A percentile compares a stretch with the other conserved stretches of the same genome.
Evolutionary conservation across 1,284 basidiomycete genomes (phyloP).

Genomic region (Phlebopus sp.): DNA sequence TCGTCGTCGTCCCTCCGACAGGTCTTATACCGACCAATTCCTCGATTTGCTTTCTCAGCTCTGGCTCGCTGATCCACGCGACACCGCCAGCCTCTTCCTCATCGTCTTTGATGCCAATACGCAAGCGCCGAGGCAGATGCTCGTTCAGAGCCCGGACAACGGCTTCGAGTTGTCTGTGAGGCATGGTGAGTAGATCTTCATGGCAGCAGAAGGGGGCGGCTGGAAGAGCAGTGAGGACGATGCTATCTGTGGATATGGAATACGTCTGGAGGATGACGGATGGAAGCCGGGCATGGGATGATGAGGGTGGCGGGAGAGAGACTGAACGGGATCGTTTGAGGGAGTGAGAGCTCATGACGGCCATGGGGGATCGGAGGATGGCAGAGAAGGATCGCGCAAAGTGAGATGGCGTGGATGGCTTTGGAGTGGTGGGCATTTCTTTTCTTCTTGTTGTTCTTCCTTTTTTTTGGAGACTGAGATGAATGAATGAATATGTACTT

Average conservation of each 20-base stretch:
- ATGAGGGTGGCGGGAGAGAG: constrained; percentile 5
- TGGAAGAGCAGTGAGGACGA: constrained; percentile 55
- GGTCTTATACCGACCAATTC: constrained; percentile 48
- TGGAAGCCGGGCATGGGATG: constrained; percentile 16
- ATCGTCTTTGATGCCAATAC: constrained; percentile 36
- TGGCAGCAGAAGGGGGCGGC: constrained; percentile 58
- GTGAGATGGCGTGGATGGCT: not conserved
- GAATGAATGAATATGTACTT: too few species aligned
- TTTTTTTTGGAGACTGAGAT: too few species aligned
- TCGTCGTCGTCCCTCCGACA: constrained; percentile 23
- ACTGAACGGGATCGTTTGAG: constrained; percentile 19
- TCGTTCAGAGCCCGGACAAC: constrained; percentile 48
- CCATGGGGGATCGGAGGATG: constrained; percentile 16
- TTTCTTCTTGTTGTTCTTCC: too few species aligned
- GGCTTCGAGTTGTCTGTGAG: constrained; percentile 40
- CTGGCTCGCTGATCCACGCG: constrained; percentile 33
- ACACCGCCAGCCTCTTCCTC: constrained; percentile 13
- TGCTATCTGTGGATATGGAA: constrained; percentile 45
- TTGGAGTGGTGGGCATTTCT: not conserved
- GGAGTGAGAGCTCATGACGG: constrained; percentile 9
- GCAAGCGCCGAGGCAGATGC: constrained; percentile 44
- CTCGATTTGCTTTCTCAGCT: constrained; percentile 48
- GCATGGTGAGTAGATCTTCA: constrained; percentile 57
- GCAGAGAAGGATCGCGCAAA: not conserved
- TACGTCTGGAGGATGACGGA: constrained; percentile 50